Base-by-base conservation (phyloP, 345 rosid species). In the Garcia nutans region DNA sequence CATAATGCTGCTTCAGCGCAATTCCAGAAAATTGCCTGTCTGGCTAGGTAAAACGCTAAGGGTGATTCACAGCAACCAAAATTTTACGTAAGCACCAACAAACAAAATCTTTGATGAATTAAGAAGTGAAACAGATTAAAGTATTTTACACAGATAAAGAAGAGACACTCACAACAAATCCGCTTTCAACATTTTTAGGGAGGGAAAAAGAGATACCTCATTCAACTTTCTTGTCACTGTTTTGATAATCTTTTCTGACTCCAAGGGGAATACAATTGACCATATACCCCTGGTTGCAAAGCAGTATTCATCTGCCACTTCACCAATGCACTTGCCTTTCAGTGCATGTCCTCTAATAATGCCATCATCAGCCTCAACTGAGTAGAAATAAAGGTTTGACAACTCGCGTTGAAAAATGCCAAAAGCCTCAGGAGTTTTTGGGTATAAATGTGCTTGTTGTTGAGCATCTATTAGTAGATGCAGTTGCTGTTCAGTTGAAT, bases 181-280 rank as follows among this genome's bases (percentile, higher is more conserved):
- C 49, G 1, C 44, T 63, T 37, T 26, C 70, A 77, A 70, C 64
- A 59, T 42, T 74, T 74, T 19, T 12, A 45, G 10, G 19, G 22
- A 37, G 5, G n/a, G 24, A 15, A 19, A 45, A 44, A 69, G 15
- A 12, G 56, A 55, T 88, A 96, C 99, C 98, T 96, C 99, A 71
- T 89, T 91, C 49, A 67, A 80, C 84, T 89, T 93, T 75, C 88
- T 88, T 55, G 91, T 86, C 76, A 86, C 92, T 47, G 94, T 80
- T 76, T 88, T 84, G 61, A 92, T 87, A 75, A 93, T 93, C 88
- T 90, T 92, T 87, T 96, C 99, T 10, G 97, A 88, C 45, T 96
- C 97, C 9, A 74, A 79, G 41, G 99, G 99, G 81, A 96, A 92
- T 28, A 93, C 91, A 80, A 96, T 75, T 44, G 97, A 93, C 99